Evolutionary conservation across 2,329 filamentous ascomycete species (phyloP).

Genomic region (Alternaria conjuncta): DNA sequence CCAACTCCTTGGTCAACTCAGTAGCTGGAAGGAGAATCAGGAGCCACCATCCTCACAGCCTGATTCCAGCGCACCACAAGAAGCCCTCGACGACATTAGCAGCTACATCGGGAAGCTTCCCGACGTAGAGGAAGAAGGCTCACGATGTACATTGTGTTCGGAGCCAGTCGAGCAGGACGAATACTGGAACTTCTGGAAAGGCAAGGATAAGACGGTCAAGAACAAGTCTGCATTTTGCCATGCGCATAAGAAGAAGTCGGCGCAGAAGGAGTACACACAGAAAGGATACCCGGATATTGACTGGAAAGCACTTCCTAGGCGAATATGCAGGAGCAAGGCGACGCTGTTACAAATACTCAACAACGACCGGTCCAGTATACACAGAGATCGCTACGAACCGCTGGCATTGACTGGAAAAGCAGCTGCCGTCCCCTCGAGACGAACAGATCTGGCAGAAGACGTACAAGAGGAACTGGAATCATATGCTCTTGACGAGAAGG

Average conservation of each 20-base stretch:
- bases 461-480: conserved; percentile 41
- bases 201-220: conserved; percentile 50
- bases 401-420: conserved; percentile 36
- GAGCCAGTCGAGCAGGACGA: conserved; percentile 62
- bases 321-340: conserved; percentile 64
- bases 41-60: conserved; percentile 21
- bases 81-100: conserved; percentile 22
- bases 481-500: conserved; percentile 24
- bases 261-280: conserved; percentile 53
- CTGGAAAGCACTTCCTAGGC: conserved; percentile 67
- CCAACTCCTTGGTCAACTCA: conserved; percentile 23
- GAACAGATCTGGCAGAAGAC: conserved; percentile 55
- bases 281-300: conserved; percentile 73
- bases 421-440: conserved; percentile 24
- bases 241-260: conserved; percentile 41
- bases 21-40: conserved; percentile 19
- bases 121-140: conserved; percentile 23
- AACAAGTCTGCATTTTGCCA: conserved; percentile 57
- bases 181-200: conserved; percentile 55
- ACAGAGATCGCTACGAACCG: conserved; percentile 28
- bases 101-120: conserved; percentile 26
- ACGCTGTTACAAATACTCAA: conserved; percentile 67
- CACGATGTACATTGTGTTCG: conserved; percentile 71
- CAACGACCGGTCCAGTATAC: conserved; percentile 40
- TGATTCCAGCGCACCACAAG: conserved; percentile 22